Evolutionary conservation across 1,139 yeast genomes (phyloP).

Genomic region (Suhomyces ambrosiae): DNA sequence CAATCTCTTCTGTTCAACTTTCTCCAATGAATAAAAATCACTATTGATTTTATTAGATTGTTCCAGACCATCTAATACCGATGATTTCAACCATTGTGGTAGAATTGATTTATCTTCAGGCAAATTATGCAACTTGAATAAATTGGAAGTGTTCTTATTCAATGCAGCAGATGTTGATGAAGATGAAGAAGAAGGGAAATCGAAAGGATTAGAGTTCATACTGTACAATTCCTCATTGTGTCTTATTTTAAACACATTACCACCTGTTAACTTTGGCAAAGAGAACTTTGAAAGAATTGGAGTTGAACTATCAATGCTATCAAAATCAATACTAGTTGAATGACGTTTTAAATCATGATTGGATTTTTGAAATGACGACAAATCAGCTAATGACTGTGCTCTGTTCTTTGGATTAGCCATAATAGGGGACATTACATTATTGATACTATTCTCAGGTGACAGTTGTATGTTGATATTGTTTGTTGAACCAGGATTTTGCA

Average conservation of each 20-base stretch:
- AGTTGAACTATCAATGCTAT: conserved; percentile 21
- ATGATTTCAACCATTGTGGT: conserved; percentile 37
- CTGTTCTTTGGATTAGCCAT: conserved; percentile 8
- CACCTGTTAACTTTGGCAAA: conserved; percentile 25
- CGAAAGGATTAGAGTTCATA: conserved; percentile 24
- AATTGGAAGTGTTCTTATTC: conserved; percentile 20
- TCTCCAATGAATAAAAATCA: conserved; percentile 31
- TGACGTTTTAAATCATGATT: conserved; percentile 10
- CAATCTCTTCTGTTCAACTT: conserved; percentile 34
- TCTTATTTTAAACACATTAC: conserved; percentile 35
- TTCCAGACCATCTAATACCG: conserved; percentile 27
- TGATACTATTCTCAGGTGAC: not conserved
- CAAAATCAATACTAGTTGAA: conserved; percentile 10
- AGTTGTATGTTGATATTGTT: conserved; percentile 3
- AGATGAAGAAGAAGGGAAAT: conserved; percentile 11
- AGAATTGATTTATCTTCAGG: conserved; percentile 19
- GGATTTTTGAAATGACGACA: conserved; percentile 5
- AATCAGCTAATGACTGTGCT: conserved; percentile 9
- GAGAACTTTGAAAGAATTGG: conserved; percentile 35
- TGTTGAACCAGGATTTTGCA: conserved; percentile 9
- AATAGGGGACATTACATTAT: conserved; percentile 14
- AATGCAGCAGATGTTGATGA: conserved; percentile 15
- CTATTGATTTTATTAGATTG: conserved; percentile 29
- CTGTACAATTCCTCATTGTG: conserved; percentile 41
- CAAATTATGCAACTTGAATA: conserved; percentile 20